Conservation (phyloP, 169 alveolate species). For the Plasmodium cynomolgi region DNA sequence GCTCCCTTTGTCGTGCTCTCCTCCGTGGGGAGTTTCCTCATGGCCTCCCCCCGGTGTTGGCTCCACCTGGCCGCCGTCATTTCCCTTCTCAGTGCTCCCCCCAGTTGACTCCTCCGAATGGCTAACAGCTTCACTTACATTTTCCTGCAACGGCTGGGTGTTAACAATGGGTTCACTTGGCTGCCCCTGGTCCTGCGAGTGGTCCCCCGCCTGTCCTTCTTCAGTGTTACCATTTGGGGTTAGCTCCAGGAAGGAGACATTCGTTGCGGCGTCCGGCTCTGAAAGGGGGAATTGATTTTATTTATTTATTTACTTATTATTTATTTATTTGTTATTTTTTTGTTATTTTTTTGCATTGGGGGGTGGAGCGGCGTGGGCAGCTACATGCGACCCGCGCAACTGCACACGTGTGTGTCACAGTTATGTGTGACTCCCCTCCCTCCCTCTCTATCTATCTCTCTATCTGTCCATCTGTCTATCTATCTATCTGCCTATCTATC, state of each 20-base stretch:
- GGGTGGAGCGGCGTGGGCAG: not conserved
- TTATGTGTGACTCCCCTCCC: not conserved
- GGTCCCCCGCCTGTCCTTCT: not conserved
- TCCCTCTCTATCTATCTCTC: not conserved
- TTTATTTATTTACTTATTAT: not conserved
- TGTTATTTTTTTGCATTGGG: not conserved
- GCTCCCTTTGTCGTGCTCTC: not conserved
- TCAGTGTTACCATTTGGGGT: not conserved
- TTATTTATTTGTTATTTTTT: too few species aligned
- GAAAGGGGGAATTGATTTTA: not conserved
- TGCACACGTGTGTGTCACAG: not conserved
- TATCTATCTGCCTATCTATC: too few species aligned
- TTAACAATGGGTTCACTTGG: not conserved
- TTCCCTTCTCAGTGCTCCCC: not conserved
- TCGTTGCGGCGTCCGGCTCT: not conserved
- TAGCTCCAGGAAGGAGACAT: constrained; percentile 12
- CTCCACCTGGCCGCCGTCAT: not conserved
- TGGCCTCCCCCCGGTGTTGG: not conserved
- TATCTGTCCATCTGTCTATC: too few species aligned
- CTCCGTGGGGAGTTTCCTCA: not conserved
- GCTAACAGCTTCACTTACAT: not conserved
- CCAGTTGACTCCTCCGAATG: not conserved
- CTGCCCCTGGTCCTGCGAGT: not conserved
- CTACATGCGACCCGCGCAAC: not conserved
- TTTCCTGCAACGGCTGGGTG: constrained; percentile 25